Conservation (phyloP, 2,329 filamentous ascomycete genomes). For the Diaporthe batatas region DNA sequence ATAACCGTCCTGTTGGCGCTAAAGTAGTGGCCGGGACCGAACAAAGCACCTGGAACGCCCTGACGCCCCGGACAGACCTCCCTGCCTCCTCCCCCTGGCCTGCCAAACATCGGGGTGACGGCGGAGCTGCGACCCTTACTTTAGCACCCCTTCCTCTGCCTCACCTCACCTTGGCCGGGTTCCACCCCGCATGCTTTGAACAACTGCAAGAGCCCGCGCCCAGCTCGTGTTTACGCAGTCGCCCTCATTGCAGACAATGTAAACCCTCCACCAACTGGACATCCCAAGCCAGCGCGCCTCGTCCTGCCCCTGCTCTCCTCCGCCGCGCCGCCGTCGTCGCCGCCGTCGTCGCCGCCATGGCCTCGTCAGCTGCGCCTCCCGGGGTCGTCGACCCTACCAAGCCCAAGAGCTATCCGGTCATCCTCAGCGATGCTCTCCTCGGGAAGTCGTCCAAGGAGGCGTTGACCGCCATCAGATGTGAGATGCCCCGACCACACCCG, state of each 20-base stretch:
- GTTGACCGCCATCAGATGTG: constrained; percentile 73
- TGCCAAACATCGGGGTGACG: constrained; percentile 4
- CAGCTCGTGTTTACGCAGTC: background rate
- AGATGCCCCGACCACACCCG: constrained; percentile 44
- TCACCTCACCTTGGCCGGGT: background rate
- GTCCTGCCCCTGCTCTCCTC: background rate
- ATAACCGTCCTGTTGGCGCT: constrained; percentile 10
- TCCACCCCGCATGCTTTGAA: background rate
- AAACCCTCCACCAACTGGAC: constrained; percentile 1
- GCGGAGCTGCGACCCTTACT: constrained; percentile 9
- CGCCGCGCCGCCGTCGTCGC: background rate
- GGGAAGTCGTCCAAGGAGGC: constrained; percentile 69
- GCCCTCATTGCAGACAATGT: constrained; percentile 19
- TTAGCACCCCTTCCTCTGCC: constrained; percentile 10
- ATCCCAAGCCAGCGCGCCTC: constrained; percentile 26
- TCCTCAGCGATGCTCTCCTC: constrained; percentile 72
- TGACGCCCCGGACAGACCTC: background rate
- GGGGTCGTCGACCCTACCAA: constrained; percentile 70
- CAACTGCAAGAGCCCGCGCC: constrained; percentile 7
- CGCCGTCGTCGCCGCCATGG: constrained; percentile 45
- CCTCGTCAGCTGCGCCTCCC: constrained; percentile 44
- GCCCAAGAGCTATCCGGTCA: constrained; percentile 72
- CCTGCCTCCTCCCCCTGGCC: too few relatives aligned
- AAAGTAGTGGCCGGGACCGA: constrained; percentile 17
- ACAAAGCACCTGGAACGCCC: constrained; percentile 33